Evolutionary conservation across 164 flowering plant species (phyloP).

Genomic region (grape (Vitis vinifera)): ASM3070453v1 NC_081819.1:21728501-21729000

Average conservation of each 20-base stretch:
- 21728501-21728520: constrained; percentile 63
- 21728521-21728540: constrained; percentile 32
- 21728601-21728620: constrained; percentile 34
- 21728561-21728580: constrained; percentile 23
- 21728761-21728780: constrained; percentile 13
- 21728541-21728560: constrained; percentile 38
- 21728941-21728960: constrained; percentile 8
- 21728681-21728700: constrained; percentile 19
- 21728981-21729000: constrained; percentile 22
- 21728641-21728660: constrained; percentile 24
- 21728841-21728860: constrained; percentile 30
- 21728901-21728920: constrained; percentile 18
- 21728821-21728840: constrained; percentile 39
- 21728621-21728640: constrained; percentile 30
- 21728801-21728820: constrained; percentile 16
- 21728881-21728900: constrained; percentile 29
- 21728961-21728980: constrained; percentile 25
- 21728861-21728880: constrained; percentile 23
- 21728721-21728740: constrained; percentile 18
- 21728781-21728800: constrained; percentile 17
- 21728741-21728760: constrained; percentile 19
- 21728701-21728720: constrained; percentile 17
- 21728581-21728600: constrained; percentile 39
- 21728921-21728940: constrained; percentile 25
- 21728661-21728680: constrained; percentile 26